These are phyloP conservation scores for Mycena floridula DNA, from an alignment of 768 basidiomycete genomes.

Conservation along the genomic window DNA sequence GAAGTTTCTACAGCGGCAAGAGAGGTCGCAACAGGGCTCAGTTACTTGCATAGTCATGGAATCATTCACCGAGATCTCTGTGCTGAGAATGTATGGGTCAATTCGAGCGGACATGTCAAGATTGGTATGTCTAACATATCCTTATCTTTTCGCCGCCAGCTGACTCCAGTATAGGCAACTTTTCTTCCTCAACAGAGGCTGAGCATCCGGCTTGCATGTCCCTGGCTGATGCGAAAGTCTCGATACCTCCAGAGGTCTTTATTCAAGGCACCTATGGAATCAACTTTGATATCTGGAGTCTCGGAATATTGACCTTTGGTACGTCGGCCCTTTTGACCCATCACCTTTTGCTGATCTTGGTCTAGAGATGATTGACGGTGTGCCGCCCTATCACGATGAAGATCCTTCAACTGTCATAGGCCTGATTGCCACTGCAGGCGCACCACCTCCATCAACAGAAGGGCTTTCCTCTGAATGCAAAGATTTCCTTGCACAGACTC, in stretches of 20 bases:
- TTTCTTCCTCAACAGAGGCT: not conserved
- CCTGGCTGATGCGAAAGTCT: not conserved
- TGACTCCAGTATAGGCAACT: not conserved
- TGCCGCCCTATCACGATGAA: not conserved
- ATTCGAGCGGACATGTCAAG: not conserved
- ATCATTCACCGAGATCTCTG: not conserved
- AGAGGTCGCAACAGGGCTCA: not conserved
- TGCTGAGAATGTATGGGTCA: not conserved
- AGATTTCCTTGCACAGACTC: not conserved
- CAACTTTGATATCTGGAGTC: not conserved
- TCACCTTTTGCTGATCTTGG: not conserved
- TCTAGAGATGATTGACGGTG: not conserved
- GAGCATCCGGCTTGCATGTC: not conserved
- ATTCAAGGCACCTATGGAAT: not conserved
- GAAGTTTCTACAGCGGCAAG: not conserved
- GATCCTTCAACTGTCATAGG: not conserved
- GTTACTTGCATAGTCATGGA: not conserved
- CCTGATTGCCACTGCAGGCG: not conserved
- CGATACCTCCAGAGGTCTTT: not conserved
- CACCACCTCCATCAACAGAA: not conserved
- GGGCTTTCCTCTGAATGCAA: not conserved
- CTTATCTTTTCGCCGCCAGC: too few species aligned
- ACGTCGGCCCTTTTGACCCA: not conserved
- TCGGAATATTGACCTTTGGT: not conserved
- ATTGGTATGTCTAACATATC: not conserved